These are phyloP conservation scores for Ogataea pilisensis DNA, from an alignment of 805 yeast species.

Conservation along the genomic window DNA sequence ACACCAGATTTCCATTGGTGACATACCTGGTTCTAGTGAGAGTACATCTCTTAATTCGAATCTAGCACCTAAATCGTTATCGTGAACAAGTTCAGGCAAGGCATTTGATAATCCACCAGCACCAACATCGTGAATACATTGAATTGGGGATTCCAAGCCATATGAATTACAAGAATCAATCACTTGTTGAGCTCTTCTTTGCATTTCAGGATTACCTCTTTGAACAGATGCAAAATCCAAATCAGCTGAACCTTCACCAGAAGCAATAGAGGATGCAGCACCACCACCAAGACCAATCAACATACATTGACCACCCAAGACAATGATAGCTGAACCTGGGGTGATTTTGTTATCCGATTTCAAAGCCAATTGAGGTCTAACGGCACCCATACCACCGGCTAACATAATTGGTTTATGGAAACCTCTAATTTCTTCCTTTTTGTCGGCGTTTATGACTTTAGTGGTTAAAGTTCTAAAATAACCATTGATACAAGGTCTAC, in stretches of 20 bases:
- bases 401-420: slow-evolving; percentile 99
- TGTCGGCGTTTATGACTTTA: slow-evolving; percentile 56
- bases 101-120: slow-evolving; percentile 99
- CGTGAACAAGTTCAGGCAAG: slow-evolving; percentile 95
- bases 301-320: slow-evolving; percentile 97
- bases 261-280: slow-evolving; percentile 96
- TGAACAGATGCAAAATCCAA: slow-evolving; percentile 98
- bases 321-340: slow-evolving; percentile 88
- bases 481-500: slow-evolving; percentile 96
- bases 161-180: slow-evolving; percentile 89
- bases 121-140: slow-evolving; percentile 97
- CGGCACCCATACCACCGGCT: slow-evolving; percentile 99
- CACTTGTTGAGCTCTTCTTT: slow-evolving; percentile 98
- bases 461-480: slow-evolving; percentile 95
- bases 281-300: slow-evolving; percentile 99
- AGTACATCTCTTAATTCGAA: slow-evolving; percentile 90
- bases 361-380: slow-evolving; percentile 87
- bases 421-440: slow-evolving; percentile 78
- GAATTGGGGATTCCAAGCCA: slow-evolving; percentile 74
- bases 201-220: slow-evolving; percentile 99
- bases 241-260: slow-evolving; percentile 94
- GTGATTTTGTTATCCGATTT: slow-evolving; percentile 78
- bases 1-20: slow-evolving; percentile 99
- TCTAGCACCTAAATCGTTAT: slow-evolving; percentile 89
- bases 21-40: slow-evolving; percentile 94